Evolutionary conservation across 73 alveolate genomes (phyloP).

Genomic region (Stentor coeruleus): DNA sequence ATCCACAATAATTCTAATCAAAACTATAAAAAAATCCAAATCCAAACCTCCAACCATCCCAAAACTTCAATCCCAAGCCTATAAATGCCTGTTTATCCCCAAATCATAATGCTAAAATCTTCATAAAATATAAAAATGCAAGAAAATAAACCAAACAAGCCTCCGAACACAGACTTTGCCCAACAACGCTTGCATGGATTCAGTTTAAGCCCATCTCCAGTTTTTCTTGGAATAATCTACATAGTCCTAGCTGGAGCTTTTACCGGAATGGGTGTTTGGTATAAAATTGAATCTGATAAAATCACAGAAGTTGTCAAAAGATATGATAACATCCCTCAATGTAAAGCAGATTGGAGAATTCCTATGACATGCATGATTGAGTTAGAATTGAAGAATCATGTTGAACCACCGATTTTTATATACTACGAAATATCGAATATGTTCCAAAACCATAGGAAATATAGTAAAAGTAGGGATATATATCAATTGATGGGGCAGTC

Average conservation of each 20-base stretch:
- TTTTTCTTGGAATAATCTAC: constrained; percentile 54
- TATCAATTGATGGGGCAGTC: constrained; percentile 57
- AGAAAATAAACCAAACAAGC: constrained; percentile 54
- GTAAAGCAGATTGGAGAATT: constrained; percentile 15
- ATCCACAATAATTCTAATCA: no score
- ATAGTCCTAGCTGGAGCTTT: constrained; percentile 67
- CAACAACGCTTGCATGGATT: constrained; percentile 82
- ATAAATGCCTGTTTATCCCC: not conserved
- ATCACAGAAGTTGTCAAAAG: constrained; percentile 51
- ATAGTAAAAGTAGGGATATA: constrained; percentile 65
- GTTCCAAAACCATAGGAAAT: constrained; percentile 90
- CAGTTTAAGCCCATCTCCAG: constrained; percentile 79
- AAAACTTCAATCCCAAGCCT: no score
- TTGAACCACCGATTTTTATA: constrained; percentile 71
- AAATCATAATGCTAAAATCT: not conserved
- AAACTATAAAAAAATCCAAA: no score
- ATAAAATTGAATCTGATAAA: constrained; percentile 47
- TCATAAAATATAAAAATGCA: not conserved
- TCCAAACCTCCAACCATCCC: no score
- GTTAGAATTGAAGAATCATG: constrained; percentile 43
- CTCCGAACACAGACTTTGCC: constrained; percentile 60
- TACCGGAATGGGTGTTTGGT: constrained; percentile 65
- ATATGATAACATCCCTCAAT: constrained; percentile 48
- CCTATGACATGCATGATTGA: constrained; percentile 42
- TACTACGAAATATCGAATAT: constrained; percentile 83